Conservation (phyloP, 176 grass and related monocot genomes). For the Cymbopogon citratus region DNA sequence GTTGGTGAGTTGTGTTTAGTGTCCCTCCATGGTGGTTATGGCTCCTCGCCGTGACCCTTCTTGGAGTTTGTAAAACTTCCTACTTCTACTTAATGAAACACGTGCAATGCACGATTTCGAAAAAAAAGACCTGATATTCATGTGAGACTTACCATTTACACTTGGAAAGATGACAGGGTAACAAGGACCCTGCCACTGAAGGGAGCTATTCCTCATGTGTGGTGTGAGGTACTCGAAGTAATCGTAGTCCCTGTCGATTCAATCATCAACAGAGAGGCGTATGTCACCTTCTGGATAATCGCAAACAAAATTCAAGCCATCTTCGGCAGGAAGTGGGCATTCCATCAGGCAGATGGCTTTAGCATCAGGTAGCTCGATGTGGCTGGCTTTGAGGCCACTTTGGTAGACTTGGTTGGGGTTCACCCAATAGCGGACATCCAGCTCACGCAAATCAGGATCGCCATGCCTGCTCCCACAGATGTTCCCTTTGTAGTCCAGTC, state of each 20-base stretch:
- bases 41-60: too few relatives aligned
- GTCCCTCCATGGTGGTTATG: too few relatives aligned
- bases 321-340: slow-evolving; percentile 75
- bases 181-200: slow-evolving; percentile 92
- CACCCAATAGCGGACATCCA: slow-evolving; percentile 77
- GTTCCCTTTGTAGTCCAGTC: slow-evolving; percentile 93
- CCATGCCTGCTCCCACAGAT: slow-evolving; percentile 69
- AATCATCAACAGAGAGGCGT: slow-evolving; percentile 74
- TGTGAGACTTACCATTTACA: slow-evolving; percentile 56
- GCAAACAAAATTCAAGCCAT: slow-evolving; percentile 89
- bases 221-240: slow-evolving; percentile 92
- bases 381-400: slow-evolving; percentile 59
- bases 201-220: slow-evolving; percentile 83
- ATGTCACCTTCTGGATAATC: slow-evolving; percentile 95
- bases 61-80: too few relatives aligned
- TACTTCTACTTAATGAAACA: too few relatives aligned
- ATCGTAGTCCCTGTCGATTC: slow-evolving; percentile 96
- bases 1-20: too few relatives aligned
- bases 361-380: slow-evolving; percentile 59
- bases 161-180: slow-evolving; percentile 98
- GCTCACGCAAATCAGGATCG: slow-evolving; percentile 58
- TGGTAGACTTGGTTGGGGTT: slow-evolving; percentile 95
- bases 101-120: too few relatives aligned
- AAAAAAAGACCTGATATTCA: background rate
- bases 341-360: slow-evolving; percentile 92